Base-by-base conservation (phyloP, 176 grass and related monocot species). In the Carex parvula region DNA sequence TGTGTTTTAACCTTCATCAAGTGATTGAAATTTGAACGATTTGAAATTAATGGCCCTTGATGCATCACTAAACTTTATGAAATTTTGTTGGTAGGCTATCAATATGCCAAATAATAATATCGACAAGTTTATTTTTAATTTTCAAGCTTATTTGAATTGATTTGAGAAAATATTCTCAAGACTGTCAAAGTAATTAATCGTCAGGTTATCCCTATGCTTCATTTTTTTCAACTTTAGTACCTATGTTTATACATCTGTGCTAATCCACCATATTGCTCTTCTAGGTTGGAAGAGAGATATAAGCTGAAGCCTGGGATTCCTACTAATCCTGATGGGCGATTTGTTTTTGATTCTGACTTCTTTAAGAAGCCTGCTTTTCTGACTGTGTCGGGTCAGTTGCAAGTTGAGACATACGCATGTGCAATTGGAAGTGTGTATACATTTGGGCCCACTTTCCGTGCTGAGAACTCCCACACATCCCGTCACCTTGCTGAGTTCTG, bases 401-500 rank as follows among this genome's bases (percentile, higher is more conserved):
- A 98, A 81, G 95, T 98, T 22, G 92, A 98, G 86, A 98, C 95
- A 26, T 98, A 93, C 76, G 90, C 95, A 20, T 95, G 92, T 83
- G 92, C 91, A 80, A 89, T 98, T 60, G 89, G 95, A 79, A 94
- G 81, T 35, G 95, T 98, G 13, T 95, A 98, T 84, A 98, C 95
- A 44, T 98, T 98, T 91, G 95, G 95, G 30, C 95, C 95, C 58
- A 98, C 95, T 63, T 98, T 98, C 86, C 87, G 92, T 66, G 95
- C 95, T 69, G 95, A 98, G 68, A 91, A 98, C 82, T 94, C 95
- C 1, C 95, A 98, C 64, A 98, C 95, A 0, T 91, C 95, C 44
- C 91, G 95, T 3, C 95, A 98, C 87, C 88, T 98, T 65, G 89
- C 92, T 32, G 95, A 98, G 62, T 98, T 98, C 92, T 98, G 95